Conservation (phyloP, 2,329 filamentous ascomycete genomes). For the Periconia digitata region DNA sequence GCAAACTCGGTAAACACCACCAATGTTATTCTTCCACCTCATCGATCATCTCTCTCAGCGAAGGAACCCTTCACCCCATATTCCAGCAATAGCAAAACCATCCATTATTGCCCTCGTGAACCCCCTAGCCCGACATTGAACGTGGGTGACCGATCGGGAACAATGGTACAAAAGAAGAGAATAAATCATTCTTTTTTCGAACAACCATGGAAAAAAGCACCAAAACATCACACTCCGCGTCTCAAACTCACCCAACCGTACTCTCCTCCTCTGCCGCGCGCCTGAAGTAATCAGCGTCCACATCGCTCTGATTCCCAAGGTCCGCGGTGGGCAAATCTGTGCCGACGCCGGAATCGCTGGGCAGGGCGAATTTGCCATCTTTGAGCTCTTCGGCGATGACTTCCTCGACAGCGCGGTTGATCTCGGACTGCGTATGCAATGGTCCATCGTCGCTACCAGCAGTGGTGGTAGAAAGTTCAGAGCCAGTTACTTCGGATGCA, state of each 20-base stretch:
- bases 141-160: no score
- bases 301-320: conserved; percentile 21
- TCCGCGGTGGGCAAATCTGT: conserved; percentile 39
- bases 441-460: conserved; percentile 18
- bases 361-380: conserved; percentile 20
- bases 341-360: conserved; percentile 42
- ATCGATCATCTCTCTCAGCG: no score
- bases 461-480: conserved; percentile 23
- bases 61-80: no score
- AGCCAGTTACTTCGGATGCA: conserved; percentile 18
- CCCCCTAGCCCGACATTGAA: no score
- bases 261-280: conserved; percentile 41
- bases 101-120: no score
- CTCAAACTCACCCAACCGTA: conserved; percentile 36
- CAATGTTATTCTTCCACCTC: no score
- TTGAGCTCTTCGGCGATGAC: conserved; percentile 34
- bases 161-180: no score
- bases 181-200: no score
- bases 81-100: no score
- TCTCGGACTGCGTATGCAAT: conserved; percentile 35
- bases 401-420: conserved; percentile 32
- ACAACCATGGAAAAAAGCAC: no score
- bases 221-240: neutral
- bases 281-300: conserved; percentile 40
- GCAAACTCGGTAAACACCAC: no score